Base-by-base conservation (phyloP, 2,329 filamentous ascomycete genomes). In the Phialophora chinensis region DNA sequence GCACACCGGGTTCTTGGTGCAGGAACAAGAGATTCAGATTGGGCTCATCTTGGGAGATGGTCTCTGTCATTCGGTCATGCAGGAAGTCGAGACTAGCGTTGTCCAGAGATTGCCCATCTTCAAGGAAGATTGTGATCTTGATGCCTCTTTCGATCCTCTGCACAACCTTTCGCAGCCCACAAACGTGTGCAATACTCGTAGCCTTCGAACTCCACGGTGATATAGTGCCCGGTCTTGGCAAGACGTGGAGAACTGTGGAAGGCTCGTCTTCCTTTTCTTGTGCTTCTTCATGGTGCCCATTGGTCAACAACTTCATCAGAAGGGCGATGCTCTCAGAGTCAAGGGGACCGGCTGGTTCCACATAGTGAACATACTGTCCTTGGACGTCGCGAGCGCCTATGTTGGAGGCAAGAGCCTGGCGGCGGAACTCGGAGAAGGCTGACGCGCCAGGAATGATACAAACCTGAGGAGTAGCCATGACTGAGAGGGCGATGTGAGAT, bases 171-270 rank as follows among this genome's bases (percentile, higher is more conserved):
- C 88, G 87, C 66, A 98, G 83, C 29, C 91, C 93, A 77, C 94
- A 98, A 35, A 97, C 94, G 72, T 95, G 89, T 62, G 94, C 91
- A 77, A 98, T 97, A 77, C 89, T 94, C 55, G 94, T 97, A 31
- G 93, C 94, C 79, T 97, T 93, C 64, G 93, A 97, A 80, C 93
- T 97, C 95, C 95, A 99, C 76, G 95, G 95, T 49, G 93, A 97
- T 72, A 96, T 89, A 1, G 88, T 93, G 73, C 88, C 88, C 20
- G 91, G 91, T 72, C 94, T 87, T 23, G 94, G 94, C 55, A 86
- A 88, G 66, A 97, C 85, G 76, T 93, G 92, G 76, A 91, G 86
- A 69, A 89, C 80, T 79, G 80, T 74, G 79, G 76, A 72, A 73
- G 78, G 68, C 79, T 83, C 75, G 54, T 79, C 73, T 68, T 82